phyloP scores from a whole-genome alignment of 257 asterid genomes.

The Fraxinus pennsylvanica region DNA sequence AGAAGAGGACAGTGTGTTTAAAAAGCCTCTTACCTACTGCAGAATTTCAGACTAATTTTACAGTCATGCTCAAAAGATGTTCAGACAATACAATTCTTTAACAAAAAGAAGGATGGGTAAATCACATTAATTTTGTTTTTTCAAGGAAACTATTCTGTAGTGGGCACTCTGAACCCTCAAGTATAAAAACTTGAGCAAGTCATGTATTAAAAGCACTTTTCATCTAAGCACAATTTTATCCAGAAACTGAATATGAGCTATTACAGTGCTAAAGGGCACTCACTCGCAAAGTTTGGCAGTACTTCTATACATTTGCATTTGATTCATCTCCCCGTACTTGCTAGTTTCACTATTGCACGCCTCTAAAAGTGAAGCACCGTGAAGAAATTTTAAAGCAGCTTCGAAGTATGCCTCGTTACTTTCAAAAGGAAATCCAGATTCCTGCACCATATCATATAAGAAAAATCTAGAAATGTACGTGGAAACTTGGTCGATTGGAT shows the following conservation, averaged over 20 bases:
- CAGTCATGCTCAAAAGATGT: conserved; percentile 22
- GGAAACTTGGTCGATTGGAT: conserved; percentile 12
- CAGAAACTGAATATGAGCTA: neutral
- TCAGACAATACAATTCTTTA: neutral
- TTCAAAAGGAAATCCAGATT: conserved; percentile 70
- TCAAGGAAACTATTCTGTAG: conserved; percentile 8
- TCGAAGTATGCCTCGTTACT: conserved; percentile 71
- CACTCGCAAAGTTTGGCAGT: conserved; percentile 87
- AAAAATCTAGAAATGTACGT: conserved; percentile 21
- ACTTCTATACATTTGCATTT: conserved; percentile 59
- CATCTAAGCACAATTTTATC: neutral
- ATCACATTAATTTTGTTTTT: conserved; percentile 1
- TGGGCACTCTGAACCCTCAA: conserved; percentile 4
- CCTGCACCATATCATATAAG: conserved; percentile 45
- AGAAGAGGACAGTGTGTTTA: conserved; percentile 16
- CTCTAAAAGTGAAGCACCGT: conserved; percentile 82
- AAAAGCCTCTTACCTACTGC: conserved; percentile 18
- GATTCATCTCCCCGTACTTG: conserved; percentile 60
- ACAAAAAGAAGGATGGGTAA: neutral
- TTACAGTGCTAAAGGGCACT: conserved; percentile 28
- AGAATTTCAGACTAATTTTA: conserved; percentile 16
- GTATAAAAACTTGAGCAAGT: neutral
- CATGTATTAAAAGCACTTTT: neutral
- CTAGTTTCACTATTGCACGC: conserved; percentile 48
- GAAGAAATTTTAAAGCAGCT: conserved; percentile 83